Base-by-base conservation (phyloP, 495 filamentous ascomycete species). In the Aspergillus campestris region DNA sequence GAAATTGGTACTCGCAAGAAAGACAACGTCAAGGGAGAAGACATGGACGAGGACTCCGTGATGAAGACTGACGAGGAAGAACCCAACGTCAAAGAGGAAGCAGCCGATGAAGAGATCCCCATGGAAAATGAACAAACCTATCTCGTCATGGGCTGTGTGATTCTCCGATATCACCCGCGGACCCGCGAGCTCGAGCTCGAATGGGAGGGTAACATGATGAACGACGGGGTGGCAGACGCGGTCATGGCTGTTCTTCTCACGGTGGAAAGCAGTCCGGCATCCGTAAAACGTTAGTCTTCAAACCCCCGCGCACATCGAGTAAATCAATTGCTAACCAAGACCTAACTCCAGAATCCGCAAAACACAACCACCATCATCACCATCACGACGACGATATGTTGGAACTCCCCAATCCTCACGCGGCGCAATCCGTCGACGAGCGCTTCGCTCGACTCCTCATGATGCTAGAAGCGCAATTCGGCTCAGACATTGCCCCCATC, bases 121-220 rank as follows among this genome's bases (percentile, higher is more conserved):
- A 56, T 66, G 18, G 65, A 66, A 31, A 47, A 59, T 10, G 53
- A 51, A 1, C 63, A 81, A 18, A 71, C 75, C 11, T 94, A 87
- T 52, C 67, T 86, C 10, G 79, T 98, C 54, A 95, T 98, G 92
- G 91, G 87, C 45, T 92, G 87, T 60, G 80, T 95, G 10, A 78
- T 76, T 13, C 80, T 95, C 14, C 77, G 81, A 34, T 84, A 86
- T 57, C 51, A 65, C 36, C 67, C 79, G 27, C 70, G 61, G 37
- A 79, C 73, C 45, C 83, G 89, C 15, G 84, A 91, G 56, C 78
- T 98, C 7, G 89, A 91, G 56, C 66, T 96, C 1, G 89, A 95
- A 59, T 98, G 92, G 92, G 92, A 96, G 56, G 92, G 91, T 28
- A 98, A 95, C 58, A 85, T 94, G 77, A 80, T 95, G 52, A 98